Percentiles rank a stretch among this genome's conserved stretches.
Conservation (phyloP, 352 stramenopile genomes). For the Globisporangium radiosum region DNA sequence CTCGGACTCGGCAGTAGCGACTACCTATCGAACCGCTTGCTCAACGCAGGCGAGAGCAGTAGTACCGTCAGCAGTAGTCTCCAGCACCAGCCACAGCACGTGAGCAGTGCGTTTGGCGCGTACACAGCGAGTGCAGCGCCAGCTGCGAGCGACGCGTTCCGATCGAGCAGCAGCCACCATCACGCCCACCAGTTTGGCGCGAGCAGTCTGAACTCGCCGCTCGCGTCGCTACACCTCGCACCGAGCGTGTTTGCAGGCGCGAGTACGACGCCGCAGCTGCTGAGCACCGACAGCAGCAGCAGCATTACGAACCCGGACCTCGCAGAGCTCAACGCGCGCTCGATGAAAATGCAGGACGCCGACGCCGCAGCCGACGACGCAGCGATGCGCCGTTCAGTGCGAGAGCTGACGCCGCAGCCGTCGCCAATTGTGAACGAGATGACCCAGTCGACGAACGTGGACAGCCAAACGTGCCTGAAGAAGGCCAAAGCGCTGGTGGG, state of each 20-base stretch:
- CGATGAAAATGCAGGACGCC: conserved; percentile 41
- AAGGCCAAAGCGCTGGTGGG: no score
- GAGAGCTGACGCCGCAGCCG: neutral
- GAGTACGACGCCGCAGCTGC: conserved; percentile 2
- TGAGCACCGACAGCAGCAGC: conserved; percentile 1
- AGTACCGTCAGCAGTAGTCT: neutral
- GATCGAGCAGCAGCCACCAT: neutral
- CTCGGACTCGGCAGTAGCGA: conserved; percentile 5
- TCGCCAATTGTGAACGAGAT: neutral
- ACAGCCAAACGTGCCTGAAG: no score
- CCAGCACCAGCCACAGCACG: neutral
- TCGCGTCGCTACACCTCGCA: conserved; percentile 22
- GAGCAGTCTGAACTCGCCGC: conserved; percentile 18
- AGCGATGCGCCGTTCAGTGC: neutral
- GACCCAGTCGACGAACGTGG: conserved; percentile 16
- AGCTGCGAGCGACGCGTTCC: conserved; percentile 12
- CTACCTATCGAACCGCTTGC: conserved; percentile 2
- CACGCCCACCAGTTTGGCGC: conserved; percentile 17
- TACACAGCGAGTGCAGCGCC: conserved; percentile 3
- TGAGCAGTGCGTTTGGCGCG: conserved; percentile 3
- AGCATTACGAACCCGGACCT: conserved; percentile 40
- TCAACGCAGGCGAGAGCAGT: neutral
- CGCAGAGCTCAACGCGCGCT: conserved; percentile 66
- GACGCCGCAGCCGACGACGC: neutral
- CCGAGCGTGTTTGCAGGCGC: conserved; percentile 16